Percentiles rank a stretch among this genome's conserved stretches.
These are phyloP conservation scores for Leavenworthia alabamica DNA, from an alignment of 345 rosid species.

Conservation along the genomic window DNA sequence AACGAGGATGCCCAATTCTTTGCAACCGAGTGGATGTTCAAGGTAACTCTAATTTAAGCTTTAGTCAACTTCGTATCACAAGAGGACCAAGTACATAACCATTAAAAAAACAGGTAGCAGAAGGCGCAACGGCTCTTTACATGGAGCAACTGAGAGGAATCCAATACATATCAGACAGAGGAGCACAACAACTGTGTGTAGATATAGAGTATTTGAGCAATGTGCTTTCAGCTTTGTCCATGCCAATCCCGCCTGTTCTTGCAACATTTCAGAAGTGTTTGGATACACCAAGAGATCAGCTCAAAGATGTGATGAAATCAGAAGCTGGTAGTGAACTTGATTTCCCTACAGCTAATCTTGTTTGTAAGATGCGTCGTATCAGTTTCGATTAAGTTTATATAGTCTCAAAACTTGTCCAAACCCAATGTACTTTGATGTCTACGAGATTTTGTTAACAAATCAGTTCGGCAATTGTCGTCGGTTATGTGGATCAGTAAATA, in stretches of 20 bases:
- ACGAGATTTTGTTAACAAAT: slow-evolving; percentile 11
- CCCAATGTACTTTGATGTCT: background rate
- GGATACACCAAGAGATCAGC: slow-evolving; percentile 71
- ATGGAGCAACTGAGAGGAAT: slow-evolving; percentile 92
- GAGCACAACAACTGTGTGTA: slow-evolving; percentile 79
- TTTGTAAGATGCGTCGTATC: slow-evolving; percentile 77
- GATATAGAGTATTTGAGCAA: slow-evolving; percentile 95
- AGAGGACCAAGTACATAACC: background rate
- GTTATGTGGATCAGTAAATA: too few relatives aligned
- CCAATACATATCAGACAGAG: slow-evolving; percentile 80
- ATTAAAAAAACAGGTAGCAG: slow-evolving; percentile 59
- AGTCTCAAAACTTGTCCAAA: background rate
- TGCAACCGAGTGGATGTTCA: slow-evolving; percentile 99
- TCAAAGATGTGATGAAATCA: slow-evolving; percentile 58
- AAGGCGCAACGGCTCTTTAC: slow-evolving; percentile 87
- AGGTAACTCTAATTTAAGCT: slow-evolving; percentile 40
- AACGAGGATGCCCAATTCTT: slow-evolving; percentile 88
- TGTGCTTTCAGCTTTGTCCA: slow-evolving; percentile 86
- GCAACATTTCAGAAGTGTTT: slow-evolving; percentile 82
- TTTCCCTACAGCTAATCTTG: slow-evolving; percentile 71
- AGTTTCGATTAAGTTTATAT: slow-evolving; percentile 49
- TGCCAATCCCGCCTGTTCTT: slow-evolving; percentile 72
- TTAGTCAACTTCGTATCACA: background rate
- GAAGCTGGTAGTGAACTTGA: slow-evolving; percentile 75
- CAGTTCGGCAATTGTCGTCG: background rate